Conservation (phyloP, 2,329 filamentous ascomycete species). For the Penicillium sp. region DNA sequence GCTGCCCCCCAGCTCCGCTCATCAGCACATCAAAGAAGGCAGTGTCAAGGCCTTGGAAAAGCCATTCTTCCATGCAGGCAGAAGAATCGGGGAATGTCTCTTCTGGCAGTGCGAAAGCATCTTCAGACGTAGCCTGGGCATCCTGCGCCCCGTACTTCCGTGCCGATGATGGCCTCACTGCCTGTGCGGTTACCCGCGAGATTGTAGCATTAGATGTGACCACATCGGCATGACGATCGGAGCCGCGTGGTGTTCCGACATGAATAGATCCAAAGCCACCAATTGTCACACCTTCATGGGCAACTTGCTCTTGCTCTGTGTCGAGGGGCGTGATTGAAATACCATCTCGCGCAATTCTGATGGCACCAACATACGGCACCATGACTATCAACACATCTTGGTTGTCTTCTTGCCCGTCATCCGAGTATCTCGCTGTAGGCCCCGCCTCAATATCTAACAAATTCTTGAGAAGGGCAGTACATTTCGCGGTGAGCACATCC, state of each 20-base stretch:
- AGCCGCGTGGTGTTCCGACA: background rate
- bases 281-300: background rate
- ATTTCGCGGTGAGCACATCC: constrained; percentile 31
- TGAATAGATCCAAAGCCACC: background rate
- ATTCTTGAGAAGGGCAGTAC: constrained; percentile 30
- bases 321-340: background rate
- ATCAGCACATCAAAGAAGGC: constrained; percentile 3
- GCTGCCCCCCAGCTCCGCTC: background rate
- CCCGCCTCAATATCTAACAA: constrained; percentile 35
- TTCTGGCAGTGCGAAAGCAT: background rate
- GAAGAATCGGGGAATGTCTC: background rate
- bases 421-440: background rate
- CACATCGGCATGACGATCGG: background rate
- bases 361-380: background rate
- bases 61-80: background rate
- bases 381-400: background rate
- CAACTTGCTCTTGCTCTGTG: background rate
- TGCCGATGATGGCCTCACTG: background rate
- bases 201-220: background rate
- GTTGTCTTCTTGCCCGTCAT: constrained; percentile 14
- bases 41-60: background rate
- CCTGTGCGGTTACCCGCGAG: background rate
- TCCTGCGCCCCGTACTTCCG: background rate
- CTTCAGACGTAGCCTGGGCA: background rate
- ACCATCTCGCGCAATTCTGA: background rate